Conservation (phyloP, 768 basidiomycete species). For the Agrocybe praecox region DNA sequence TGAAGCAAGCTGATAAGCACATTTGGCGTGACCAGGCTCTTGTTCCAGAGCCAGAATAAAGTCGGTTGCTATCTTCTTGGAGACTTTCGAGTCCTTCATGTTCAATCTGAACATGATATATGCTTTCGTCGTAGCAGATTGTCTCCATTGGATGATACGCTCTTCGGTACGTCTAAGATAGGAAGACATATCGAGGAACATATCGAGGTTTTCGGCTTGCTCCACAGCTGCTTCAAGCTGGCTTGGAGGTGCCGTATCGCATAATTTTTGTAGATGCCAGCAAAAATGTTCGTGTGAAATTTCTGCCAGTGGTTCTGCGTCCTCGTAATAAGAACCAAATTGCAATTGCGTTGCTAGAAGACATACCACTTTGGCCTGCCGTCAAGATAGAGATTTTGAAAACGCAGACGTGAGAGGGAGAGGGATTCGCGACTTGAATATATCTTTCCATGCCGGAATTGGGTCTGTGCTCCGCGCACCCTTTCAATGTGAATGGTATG, state of each 20-base stretch:
- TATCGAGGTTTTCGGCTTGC: constrained; percentile 1
- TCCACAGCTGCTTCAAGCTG: not conserved
- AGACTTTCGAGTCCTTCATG: not conserved
- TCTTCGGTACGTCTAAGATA: not conserved
- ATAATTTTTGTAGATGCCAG: not conserved
- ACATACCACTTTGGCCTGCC: not conserved
- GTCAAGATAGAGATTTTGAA: not conserved
- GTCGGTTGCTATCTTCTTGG: not conserved
- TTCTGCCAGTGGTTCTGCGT: not conserved
- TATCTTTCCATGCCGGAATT: not conserved
- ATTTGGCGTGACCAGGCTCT: constrained; percentile 10
- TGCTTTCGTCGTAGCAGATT: not conserved
- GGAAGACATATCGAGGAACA: not conserved
- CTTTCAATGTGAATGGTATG: not conserved
- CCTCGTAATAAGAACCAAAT: not conserved
- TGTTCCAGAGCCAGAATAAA: not conserved
- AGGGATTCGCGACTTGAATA: not conserved
- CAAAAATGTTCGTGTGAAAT: constrained; percentile 5
- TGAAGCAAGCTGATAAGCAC: constrained; percentile 4
- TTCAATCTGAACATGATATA: constrained; percentile 1
- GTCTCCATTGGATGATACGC: not conserved
- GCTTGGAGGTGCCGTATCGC: not conserved
- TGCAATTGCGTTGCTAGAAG: not conserved
- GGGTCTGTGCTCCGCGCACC: not conserved
- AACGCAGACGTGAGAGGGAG: constrained; percentile 2